These are phyloP conservation scores for Tolypocladium tundrense DNA, from an alignment of 2,329 filamentous ascomycete genomes.

Conservation along the genomic window DNA sequence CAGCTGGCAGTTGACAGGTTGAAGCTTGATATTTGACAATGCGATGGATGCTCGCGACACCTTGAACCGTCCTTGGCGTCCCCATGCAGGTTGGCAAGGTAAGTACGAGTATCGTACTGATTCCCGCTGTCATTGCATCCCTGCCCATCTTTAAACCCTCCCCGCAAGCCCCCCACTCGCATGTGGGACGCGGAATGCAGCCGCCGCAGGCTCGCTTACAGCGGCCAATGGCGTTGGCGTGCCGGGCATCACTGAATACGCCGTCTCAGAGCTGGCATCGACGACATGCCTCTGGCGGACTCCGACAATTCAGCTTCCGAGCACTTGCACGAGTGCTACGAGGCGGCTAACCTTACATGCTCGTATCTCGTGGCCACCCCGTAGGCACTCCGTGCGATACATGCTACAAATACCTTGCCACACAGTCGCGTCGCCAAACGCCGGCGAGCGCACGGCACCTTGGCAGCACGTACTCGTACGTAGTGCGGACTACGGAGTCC, in stretches of 20 bases:
- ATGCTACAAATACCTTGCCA: not conserved
- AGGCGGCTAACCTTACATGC: not conserved
- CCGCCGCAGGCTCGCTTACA: conserved; percentile 3
- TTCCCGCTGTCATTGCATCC: not conserved
- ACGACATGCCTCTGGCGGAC: not conserved
- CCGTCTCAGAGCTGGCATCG: not conserved
- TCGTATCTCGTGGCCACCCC: not conserved
- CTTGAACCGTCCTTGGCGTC: not conserved
- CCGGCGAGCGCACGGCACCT: not conserved
- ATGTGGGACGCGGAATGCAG: conserved; percentile 3
- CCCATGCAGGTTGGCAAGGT: not conserved
- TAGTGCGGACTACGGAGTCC: no score
- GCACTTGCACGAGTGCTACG: no score
- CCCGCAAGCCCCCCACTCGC: not conserved
- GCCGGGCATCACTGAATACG: not conserved
- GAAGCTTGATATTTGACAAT: no score
- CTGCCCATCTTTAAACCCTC: not conserved
- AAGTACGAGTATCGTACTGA: not conserved
- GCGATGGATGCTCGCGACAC: not conserved
- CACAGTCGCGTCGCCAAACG: not conserved
- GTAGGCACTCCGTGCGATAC: not conserved
- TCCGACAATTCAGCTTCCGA: no score
- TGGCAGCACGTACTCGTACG: not conserved
- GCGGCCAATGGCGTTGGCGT: conserved; percentile 1
- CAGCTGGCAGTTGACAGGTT: no score